Percentiles rank a stretch among this genome's conserved stretches.
Evolutionary conservation across 768 basidiomycete genomes (phyloP).

Genomic region (Naganishia vishniacii): DNA sequence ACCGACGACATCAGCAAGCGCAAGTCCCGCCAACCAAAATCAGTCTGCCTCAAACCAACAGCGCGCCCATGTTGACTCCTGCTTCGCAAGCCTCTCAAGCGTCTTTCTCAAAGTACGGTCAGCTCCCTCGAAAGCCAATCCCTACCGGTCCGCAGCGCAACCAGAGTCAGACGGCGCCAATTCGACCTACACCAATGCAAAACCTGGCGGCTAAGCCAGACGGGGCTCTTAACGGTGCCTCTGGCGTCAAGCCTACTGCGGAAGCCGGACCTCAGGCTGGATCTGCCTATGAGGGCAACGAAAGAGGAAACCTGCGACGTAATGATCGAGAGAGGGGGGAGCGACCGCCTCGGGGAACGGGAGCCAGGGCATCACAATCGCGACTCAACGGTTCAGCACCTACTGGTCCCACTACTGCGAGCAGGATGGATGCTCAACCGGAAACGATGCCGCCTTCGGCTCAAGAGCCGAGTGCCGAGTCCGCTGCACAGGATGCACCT

Average conservation of each 20-base stretch:
- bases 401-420: neutral
- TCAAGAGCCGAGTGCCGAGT: neutral
- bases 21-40: constrained; percentile 13
- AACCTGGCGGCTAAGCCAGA: constrained; percentile 6
- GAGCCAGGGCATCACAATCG: neutral
- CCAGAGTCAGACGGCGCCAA: constrained; percentile 6
- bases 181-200: neutral
- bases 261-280: neutral
- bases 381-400: neutral
- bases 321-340: constrained; percentile 8
- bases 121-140: constrained; percentile 14
- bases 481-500: constrained; percentile 19
- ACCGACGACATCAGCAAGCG: constrained; percentile 56
- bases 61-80: constrained; percentile 13
- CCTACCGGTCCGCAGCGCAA: constrained; percentile 17
- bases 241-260: neutral
- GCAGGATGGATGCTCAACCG: neutral
- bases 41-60: constrained; percentile 10
- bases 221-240: neutral
- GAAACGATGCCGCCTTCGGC: neutral
- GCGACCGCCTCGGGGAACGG: constrained; percentile 1
- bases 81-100: constrained; percentile 13
- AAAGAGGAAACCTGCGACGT: constrained; percentile 5
- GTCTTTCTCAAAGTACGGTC: constrained; percentile 12
- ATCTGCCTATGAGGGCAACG: neutral